Conservation (phyloP, 2,329 filamentous ascomycete species). For the Myriosclerotinia duriaeana region DNA sequence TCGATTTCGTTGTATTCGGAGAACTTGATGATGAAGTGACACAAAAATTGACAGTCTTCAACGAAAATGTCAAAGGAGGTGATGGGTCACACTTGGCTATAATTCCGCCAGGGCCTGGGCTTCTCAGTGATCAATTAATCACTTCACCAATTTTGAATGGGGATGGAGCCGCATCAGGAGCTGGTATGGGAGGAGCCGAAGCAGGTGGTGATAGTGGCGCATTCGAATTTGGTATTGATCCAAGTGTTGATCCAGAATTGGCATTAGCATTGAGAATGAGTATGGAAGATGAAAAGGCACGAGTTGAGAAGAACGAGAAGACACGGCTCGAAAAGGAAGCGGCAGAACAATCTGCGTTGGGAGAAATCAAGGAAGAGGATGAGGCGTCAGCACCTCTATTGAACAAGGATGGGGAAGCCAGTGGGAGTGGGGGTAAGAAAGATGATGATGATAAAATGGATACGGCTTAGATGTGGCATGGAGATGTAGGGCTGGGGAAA, state of each 20-base stretch:
- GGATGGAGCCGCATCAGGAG: constrained; percentile 63
- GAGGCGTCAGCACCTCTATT: constrained; percentile 65
- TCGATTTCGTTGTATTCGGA: constrained; percentile 94
- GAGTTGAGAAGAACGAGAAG: constrained; percentile 81
- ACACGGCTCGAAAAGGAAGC: constrained; percentile 59
- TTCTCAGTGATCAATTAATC: constrained; percentile 89
- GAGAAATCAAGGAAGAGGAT: constrained; percentile 77
- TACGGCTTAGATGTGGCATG: constrained; percentile 59
- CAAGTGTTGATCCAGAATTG: constrained; percentile 86
- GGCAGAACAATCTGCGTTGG: constrained; percentile 72
- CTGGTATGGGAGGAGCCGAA: constrained; percentile 51
- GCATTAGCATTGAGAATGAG: constrained; percentile 94
- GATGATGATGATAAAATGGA: constrained; percentile 82
- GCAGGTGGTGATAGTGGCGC: constrained; percentile 58
- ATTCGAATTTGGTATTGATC: constrained; percentile 89
- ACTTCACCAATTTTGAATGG: constrained; percentile 87
- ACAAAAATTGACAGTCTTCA: constrained; percentile 91
- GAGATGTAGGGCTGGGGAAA: constrained; percentile 53
- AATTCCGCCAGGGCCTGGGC: constrained; percentile 84
- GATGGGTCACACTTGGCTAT: constrained; percentile 90
- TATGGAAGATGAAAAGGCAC: constrained; percentile 95
- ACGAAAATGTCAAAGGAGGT: constrained; percentile 85
- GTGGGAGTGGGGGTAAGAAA: constrained; percentile 56
- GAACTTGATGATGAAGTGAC: constrained; percentile 87
- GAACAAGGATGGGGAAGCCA: constrained; percentile 63